Evolutionary conservation across 352 stramenopile species (phyloP).

Genomic region (Phytopythium chamaehyphon): DNA sequence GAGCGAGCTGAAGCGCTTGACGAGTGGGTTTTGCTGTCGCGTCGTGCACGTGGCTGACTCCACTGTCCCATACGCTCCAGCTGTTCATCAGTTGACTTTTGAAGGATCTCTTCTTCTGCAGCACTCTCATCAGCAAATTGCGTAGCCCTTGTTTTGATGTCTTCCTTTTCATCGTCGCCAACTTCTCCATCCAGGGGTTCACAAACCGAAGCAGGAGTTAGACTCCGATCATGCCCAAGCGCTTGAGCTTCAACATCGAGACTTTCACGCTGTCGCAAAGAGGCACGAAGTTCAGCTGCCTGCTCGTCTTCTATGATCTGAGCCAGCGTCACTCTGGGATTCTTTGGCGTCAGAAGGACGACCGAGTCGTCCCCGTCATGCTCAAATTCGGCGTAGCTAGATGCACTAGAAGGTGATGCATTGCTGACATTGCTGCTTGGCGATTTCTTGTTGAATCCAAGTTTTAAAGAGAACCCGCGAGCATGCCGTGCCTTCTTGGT

Average conservation of each 20-base stretch:
- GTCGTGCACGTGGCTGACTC: slow-evolving; percentile 49
- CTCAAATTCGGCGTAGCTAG: neutral
- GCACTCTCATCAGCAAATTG: slow-evolving; percentile 23
- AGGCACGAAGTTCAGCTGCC: neutral
- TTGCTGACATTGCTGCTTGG: neutral
- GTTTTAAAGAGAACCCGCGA: slow-evolving; percentile 38
- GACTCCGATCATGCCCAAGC: neutral
- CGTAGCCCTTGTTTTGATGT: slow-evolving; percentile 16
- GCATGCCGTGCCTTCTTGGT: slow-evolving; percentile 26
- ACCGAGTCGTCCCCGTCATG: slow-evolving; percentile 14
- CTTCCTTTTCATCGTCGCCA: slow-evolving; percentile 44
- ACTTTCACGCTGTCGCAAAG: neutral
- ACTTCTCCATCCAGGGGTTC: slow-evolving; percentile 39
- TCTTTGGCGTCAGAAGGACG: slow-evolving; percentile 18
- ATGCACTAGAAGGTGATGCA: neutral
- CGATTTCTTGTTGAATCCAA: slow-evolving; percentile 51
- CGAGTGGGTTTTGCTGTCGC: slow-evolving; percentile 33
- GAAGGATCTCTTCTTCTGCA: slow-evolving; percentile 22
- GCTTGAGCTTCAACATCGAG: neutral
- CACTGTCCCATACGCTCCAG: slow-evolving; percentile 71
- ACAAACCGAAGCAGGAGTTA: slow-evolving; percentile 5
- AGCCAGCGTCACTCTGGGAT: slow-evolving; percentile 20
- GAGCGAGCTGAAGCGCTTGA: slow-evolving; percentile 37
- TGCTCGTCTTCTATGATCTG: slow-evolving; percentile 7
- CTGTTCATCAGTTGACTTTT: slow-evolving; percentile 38